Evolutionary conservation across 257 asterid species (phyloP), one percentile per base, ranked within the genome.

Genomic region (Solanum tarijense): DNA sequence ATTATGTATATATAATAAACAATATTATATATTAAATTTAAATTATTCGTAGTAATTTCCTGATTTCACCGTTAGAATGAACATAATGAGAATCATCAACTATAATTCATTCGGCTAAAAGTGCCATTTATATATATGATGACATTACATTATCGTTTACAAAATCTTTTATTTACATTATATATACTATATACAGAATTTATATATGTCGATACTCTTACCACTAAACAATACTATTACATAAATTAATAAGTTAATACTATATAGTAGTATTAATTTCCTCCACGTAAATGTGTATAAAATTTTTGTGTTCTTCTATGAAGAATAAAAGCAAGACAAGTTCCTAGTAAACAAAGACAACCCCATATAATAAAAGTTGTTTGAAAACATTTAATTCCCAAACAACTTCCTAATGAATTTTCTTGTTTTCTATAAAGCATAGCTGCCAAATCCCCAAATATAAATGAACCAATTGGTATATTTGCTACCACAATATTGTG

Each of bases 361-460:
- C 95, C 98, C 98, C 98, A 95, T 3, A 93, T 66, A 7, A 91
- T 3, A 78, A 95, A 92, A 4, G 94, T 93, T 1, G 90, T 88
- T 65, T 90, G 92, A 73, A 94, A 95, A 90, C 98, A 95, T n/a
- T 55, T 88, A 1, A 81, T 41, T 2, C 98, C 96, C 58, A 92
- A 79, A 87, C 98, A 95, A 41, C 84, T 92, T 10, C 89, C 93
- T 84, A 90, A 76, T 68, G 65, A 43, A 5, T 7, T 31, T 68
- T 82, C 91, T 27, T 87, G 90, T 48, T 36, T 75, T 13, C 87
- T 92, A 90, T 95, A 95, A 16, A 94, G 83, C 25, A 92, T 4
- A 9, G 98, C 98, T 9, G 98, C 98, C 1, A 93, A 68, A 60
- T 91, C 93, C 16, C 97, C 98, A 85, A 95, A 94, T 69, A 94